Base-by-base conservation (phyloP, 371 early-diverging fungal genomes). In the Homolaphlyctis polyrhiza region DNA sequence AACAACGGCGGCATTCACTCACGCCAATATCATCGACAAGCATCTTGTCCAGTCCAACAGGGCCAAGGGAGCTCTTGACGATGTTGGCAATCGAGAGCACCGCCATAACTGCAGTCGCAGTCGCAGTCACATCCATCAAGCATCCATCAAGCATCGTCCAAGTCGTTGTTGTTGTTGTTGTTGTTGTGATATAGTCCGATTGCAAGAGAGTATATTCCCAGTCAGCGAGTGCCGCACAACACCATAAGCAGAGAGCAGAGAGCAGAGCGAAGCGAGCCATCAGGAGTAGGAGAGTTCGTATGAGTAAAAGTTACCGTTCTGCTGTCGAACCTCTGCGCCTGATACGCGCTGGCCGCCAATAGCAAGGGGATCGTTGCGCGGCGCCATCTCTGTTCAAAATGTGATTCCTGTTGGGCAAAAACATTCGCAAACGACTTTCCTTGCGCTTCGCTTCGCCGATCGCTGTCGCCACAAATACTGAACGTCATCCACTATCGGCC, bases 21-120 rank as follows among this genome's bases (percentile, higher is more conserved):
- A 92, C 93, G 58, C 99, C 99, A 82, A 98, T 95, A 68, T 97
- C 97, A 76, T 99, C 99, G 27, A 99, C 96, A 67, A 99, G 84
- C 99, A 99, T 99, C 83, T 99, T 99, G 84, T 99, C 99, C 61
- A 99, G 86, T 21, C 99, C 99, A 58, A 99, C 96, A 23, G 99
- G 99, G 14, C 99, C 99, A 69, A 98, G 87, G 35, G 99, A 98
- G 28, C 94, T 93, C 81, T 96, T 97, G 58, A 99, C 95, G 70
- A 98, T 92, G 73, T 98, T 98, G 66, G 98, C 95, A 70, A 99
- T 92, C 47, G 98, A 90, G 48, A 88, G 58, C 2, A 87, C 91
- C 6, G 92, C 91, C 70, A 87, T 73, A 52, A 90, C 90, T 89
- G 67, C 21, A 27, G n/a, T n/a, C n/a, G n/a, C n/a, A n/a, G n/a